Percentiles rank a stretch among this genome's conserved stretches.
These are phyloP conservation scores for Globisporangium splendens DNA, from an alignment of 352 stramenopile genomes.

Conservation along the genomic window DNA sequence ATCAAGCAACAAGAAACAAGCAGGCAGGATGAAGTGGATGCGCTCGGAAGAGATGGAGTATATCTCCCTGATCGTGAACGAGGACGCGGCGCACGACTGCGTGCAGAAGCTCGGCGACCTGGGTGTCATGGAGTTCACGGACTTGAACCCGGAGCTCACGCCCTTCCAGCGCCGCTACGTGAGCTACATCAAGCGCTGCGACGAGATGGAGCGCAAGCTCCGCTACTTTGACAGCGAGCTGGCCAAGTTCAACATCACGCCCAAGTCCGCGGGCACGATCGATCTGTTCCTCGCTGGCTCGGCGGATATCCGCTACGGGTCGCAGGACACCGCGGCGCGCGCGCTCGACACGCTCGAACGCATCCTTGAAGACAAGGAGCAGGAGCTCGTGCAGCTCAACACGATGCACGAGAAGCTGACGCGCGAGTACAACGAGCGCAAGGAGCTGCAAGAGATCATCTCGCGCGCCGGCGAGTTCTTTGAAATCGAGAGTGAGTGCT, in stretches of 20 bases:
- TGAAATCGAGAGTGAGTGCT: conserved; percentile 67
- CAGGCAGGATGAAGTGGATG: conserved; percentile 90
- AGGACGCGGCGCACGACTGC: conserved; percentile 96
- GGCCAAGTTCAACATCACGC: conserved; percentile 90
- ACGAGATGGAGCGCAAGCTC: conserved; percentile 99
- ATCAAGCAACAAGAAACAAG: not conserved
- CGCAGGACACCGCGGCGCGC: conserved; percentile 71
- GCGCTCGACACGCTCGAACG: conserved; percentile 94
- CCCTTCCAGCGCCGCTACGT: conserved; percentile 99
- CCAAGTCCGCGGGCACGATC: conserved; percentile 63
- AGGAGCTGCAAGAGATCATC: conserved; percentile 85
- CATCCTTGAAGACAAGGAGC: conserved; percentile 96
- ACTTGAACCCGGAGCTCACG: conserved; percentile 98
- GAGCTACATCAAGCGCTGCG: conserved; percentile 97
- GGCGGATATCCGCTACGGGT: conserved; percentile 75
- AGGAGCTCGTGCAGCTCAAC: conserved; percentile 96
- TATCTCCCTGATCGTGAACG: conserved; percentile 98
- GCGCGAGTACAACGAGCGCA: conserved; percentile 96
- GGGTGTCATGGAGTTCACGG: conserved; percentile 98
- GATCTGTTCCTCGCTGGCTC: conserved; percentile 75
- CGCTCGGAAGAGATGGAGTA: conserved; percentile 99
- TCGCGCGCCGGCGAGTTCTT: conserved; percentile 78
- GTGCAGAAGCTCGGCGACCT: conserved; percentile 95
- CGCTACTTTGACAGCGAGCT: conserved; percentile 95
- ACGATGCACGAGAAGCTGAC: conserved; percentile 97